Conservation (phyloP, 371 early-diverging fungal species). For the Capillidium heterosporum region DNA sequence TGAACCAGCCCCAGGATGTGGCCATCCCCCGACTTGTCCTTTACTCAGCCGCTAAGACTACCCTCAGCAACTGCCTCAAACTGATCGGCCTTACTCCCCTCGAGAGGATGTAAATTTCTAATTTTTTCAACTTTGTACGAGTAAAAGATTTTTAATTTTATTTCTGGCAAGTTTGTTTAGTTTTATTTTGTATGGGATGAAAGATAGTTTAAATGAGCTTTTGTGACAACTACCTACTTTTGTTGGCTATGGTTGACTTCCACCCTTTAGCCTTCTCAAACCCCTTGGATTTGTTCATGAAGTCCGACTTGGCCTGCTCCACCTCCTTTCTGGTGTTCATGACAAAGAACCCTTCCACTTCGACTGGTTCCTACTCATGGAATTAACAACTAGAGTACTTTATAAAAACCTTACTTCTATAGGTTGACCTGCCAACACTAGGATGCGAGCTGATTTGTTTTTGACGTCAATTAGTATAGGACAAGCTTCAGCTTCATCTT, state of each 20-base stretch:
- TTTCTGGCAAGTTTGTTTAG: too few relatives aligned
- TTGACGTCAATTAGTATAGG: too few relatives aligned
- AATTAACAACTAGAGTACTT: too few relatives aligned
- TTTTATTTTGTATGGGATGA: too few relatives aligned
- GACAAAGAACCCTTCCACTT: constrained; percentile 36
- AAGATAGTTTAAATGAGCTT: too few relatives aligned
- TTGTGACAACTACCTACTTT: too few relatives aligned
- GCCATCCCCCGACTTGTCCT: constrained; percentile 68
- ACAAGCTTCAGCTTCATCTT: too few relatives aligned
- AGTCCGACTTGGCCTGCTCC: constrained; percentile 25
- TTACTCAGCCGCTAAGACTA: constrained; percentile 50
- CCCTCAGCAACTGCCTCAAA: constrained; percentile 58
- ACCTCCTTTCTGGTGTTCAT: constrained; percentile 35
- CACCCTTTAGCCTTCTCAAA: constrained; percentile 19
- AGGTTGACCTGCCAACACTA: too few relatives aligned
- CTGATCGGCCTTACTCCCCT: constrained; percentile 67
- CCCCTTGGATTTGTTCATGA: constrained; percentile 17
- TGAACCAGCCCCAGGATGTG: constrained; percentile 51
- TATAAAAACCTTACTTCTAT: too few relatives aligned
- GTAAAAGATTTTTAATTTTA: too few relatives aligned
- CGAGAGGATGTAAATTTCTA: constrained; percentile 55
- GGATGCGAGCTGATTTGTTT: too few relatives aligned
- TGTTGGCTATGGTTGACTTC: constrained; percentile 11
- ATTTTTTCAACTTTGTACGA: too few relatives aligned
- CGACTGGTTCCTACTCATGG: constrained; percentile 15